These are phyloP conservation scores for Yamadazyma spencermartinsiae DNA, from an alignment of 1,139 yeast species.

Conservation along the genomic window DNA sequence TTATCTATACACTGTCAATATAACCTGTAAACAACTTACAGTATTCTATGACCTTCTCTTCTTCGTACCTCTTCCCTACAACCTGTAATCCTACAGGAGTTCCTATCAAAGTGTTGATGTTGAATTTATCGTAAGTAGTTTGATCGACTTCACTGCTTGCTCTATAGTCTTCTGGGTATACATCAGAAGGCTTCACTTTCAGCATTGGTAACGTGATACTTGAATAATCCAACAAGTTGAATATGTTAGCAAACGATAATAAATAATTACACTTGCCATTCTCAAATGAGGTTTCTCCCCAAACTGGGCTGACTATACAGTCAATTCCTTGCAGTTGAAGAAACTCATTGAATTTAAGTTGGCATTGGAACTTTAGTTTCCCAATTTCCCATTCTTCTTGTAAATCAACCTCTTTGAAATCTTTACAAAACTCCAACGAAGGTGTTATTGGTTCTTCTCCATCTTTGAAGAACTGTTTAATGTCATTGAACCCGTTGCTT, in stretches of 20 bases:
- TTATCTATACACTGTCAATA: neutral
- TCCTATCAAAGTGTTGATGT: conserved; percentile 23
- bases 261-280: conserved; percentile 51
- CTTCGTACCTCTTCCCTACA: conserved; percentile 26
- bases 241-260: conserved; percentile 67
- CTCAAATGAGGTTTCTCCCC: conserved; percentile 64
- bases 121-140: conserved; percentile 24
- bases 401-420: conserved; percentile 43
- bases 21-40: conserved; percentile 5
- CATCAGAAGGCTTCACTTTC: conserved; percentile 38
- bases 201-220: conserved; percentile 49
- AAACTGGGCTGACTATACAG: conserved; percentile 61
- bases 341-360: conserved; percentile 48
- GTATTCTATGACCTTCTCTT: conserved; percentile 28
- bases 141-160: conserved; percentile 31
- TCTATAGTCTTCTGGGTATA: conserved; percentile 27
- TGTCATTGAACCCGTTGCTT: conserved; percentile 54
- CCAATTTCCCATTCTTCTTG: conserved; percentile 46
- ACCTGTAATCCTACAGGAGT: conserved; percentile 33
- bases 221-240: conserved; percentile 59
- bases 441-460: conserved; percentile 53
- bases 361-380: conserved; percentile 45
- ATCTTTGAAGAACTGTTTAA: conserved; percentile 35
- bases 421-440: conserved; percentile 42
- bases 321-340: conserved; percentile 55